These are phyloP conservation scores for Euphorbia celastroides DNA, from an alignment of 441 rosid species.

Conservation along the genomic window DNA sequence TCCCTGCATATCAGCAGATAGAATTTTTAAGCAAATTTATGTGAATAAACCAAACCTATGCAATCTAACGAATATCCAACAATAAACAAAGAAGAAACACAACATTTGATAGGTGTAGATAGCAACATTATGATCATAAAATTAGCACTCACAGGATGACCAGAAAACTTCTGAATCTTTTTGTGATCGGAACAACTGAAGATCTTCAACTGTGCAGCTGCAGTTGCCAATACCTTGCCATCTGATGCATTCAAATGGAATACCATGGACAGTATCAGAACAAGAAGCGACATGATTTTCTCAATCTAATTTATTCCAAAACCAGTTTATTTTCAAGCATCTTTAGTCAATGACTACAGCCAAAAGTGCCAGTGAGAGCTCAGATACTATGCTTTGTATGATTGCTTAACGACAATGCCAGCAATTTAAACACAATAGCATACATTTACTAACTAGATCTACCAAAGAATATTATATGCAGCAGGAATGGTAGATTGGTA, in stretches of 20 bases:
- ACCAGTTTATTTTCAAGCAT: background rate
- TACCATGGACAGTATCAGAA: conserved; percentile 16
- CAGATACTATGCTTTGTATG: background rate
- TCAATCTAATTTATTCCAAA: background rate
- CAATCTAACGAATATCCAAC: conserved; percentile 1
- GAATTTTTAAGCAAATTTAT: conserved; percentile 13
- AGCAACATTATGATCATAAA: conserved; percentile 2
- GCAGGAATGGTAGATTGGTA: background rate
- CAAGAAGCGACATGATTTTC: background rate
- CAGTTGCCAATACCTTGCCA: conserved; percentile 77
- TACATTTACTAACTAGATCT: background rate
- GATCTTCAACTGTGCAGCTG: conserved; percentile 72
- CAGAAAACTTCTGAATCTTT: conserved; percentile 84
- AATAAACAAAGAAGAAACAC: background rate
- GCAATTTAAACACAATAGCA: background rate
- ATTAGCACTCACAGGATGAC: conserved; percentile 84
- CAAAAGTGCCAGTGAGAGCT: background rate
- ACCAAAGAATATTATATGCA: background rate
- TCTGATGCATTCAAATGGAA: conserved; percentile 34
- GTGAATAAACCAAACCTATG: background rate
- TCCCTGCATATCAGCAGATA: conserved; percentile 44
- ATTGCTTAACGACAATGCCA: background rate
- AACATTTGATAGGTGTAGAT: background rate
- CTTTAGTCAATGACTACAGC: background rate
- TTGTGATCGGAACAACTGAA: conserved; percentile 66